Evolutionary conservation across 805 yeast genomes (phyloP).

Genomic region (Kuraishia cidri): DNA sequence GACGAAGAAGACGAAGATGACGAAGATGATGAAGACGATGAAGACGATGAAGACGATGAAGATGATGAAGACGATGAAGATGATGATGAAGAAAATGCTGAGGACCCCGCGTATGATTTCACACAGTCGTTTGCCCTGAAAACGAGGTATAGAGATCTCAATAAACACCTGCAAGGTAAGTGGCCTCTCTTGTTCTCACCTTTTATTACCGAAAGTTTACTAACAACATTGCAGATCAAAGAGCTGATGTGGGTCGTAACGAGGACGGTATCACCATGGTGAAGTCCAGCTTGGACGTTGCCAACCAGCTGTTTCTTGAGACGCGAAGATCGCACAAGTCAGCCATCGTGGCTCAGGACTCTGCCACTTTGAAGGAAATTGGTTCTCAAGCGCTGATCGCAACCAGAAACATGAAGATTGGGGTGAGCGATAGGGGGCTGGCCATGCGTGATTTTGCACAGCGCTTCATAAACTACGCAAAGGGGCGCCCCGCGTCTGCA

Average conservation of each 20-base stretch:
- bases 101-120: background rate
- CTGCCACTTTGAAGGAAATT: slow-evolving; percentile 52
- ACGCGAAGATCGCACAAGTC: slow-evolving; percentile 24
- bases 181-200: no score
- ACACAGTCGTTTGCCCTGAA: slow-evolving; percentile 1
- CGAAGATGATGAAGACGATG: background rate
- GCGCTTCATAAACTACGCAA: slow-evolving; percentile 26
- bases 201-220: slow-evolving; percentile 2
- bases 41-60: background rate
- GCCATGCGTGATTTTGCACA: slow-evolving; percentile 36
- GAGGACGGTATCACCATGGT: slow-evolving; percentile 50
- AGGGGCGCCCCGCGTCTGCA: slow-evolving; percentile 19
- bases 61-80: slow-evolving; percentile 1
- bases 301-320: slow-evolving; percentile 35
- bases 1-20: slow-evolving; percentile 1
- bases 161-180: slow-evolving; percentile 2
- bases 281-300: slow-evolving; percentile 29
- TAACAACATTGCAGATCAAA: slow-evolving; percentile 15
- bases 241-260: slow-evolving; percentile 43
- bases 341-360: slow-evolving; percentile 47
- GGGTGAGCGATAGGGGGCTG: slow-evolving; percentile 41
- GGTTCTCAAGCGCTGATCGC: slow-evolving; percentile 58
- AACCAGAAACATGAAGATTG: slow-evolving; percentile 51
- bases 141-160: slow-evolving; percentile 6
- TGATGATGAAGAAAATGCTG: slow-evolving; percentile 4